Base-by-base conservation (phyloP, 2,329 filamentous ascomycete species). In the Coniella vitis region DNA sequence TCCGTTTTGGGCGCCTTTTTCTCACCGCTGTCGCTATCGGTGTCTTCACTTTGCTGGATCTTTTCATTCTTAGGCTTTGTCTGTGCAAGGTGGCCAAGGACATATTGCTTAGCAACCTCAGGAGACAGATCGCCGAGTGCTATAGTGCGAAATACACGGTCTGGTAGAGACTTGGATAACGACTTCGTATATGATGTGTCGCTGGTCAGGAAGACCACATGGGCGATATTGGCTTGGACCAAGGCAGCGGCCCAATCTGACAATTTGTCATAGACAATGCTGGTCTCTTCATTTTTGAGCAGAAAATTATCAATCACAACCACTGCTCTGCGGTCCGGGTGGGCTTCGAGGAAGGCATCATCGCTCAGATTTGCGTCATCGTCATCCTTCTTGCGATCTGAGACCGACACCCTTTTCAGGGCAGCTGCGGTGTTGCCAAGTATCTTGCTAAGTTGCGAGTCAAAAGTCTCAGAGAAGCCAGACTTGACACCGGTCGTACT, bases 401-500 rank as follows among this genome's bases (percentile, higher is more conserved):
- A 77, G 4, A 95, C 69, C 0, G 86, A 86, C 42, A 95, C 85
- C 43, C 83, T 73, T 60, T 87, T 90, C 48, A 97, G 72, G 2
- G 91, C 90, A 1, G 77, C 77, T 0, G 86, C 82, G 0, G 90
- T 88, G 32, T 87, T 95, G 59, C 89, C 86, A 68, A 88, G 82
- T 42, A 97, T 95, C 67, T 96, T 95, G 63, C 79, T 82, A 14
- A 97, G 70, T 59, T 97, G 90, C 0, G 86, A 84, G 61, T 96
- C 91, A 22, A 96, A 71, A 0, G 90, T 96, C 63, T 96, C 91
- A 0, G 88, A 94, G 62, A 97, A 95, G 7, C 90, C 90, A 5
- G 90, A 87, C 68, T 97, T 96, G 50, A 94, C 87, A 12, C 91
- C 91, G 17, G 91, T 95, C 12, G 93, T 93, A 58, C 90, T 87